Base-by-base conservation (phyloP, 805 yeast species). In the Starmera dryadoides region DNA sequence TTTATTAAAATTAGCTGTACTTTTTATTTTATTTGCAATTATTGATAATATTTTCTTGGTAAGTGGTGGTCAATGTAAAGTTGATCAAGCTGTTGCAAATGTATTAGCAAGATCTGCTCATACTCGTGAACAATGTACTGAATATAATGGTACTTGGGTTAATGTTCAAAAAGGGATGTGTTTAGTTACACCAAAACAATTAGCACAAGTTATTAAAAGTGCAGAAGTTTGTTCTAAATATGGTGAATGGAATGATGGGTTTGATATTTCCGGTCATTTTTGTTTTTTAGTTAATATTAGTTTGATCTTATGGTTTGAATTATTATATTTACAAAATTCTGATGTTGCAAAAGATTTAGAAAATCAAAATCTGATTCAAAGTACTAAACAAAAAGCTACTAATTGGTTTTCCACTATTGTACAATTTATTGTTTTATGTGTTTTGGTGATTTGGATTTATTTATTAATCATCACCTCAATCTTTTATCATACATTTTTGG, bases 401-500 rank as follows among this genome's bases (percentile, higher is more conserved):
- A 23, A 35, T 16, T 46, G 48, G 44, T 30, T 37, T 2, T 14
- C 41, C 2, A 42, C 39, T 21, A 14, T 37, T 6, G 23, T 46
- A 28, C 46, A 47, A 36, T 47, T 51, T 49, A 8, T 40, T 2
- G 37, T 42, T 3, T 6, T 53, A 1, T 11, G 37, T 8, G 45
- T 53, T 1, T 15, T 67, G 15, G n/a, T 39, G 3, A 42, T 58
- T 3, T 86, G 91, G 81, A 77, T 82, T 77, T 35, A 45, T 15
- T 38, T 66, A 30, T 64, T 88, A 25, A 60, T 81, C 16, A 76
- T 86, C 69, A 91, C 98, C 1, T 73, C 88, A 35, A 64, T 81
- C 12, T 85, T 86, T 57, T 91, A 88, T 67, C 98, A 91, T 60
- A 78, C 93, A 1, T 53, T 82, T 10, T 39, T 61, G 2, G 98